These are phyloP conservation scores for Talaromyces sp. DNA, from an alignment of 2,329 filamentous ascomycete genomes.

Conservation along the genomic window DNA sequence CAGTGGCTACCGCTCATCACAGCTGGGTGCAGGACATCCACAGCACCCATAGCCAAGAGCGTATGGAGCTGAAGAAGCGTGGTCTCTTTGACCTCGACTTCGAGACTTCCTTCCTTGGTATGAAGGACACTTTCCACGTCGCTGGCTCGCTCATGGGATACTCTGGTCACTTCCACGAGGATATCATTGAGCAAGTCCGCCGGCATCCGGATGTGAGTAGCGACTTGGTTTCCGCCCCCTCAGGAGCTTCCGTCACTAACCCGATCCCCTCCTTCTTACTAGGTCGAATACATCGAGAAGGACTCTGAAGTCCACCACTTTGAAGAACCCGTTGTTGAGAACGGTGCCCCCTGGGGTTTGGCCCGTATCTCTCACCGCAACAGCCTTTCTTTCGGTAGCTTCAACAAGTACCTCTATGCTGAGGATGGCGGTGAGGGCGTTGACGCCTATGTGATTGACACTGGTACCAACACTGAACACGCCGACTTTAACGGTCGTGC, in stretches of 20 bases:
- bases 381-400: conserved; percentile 82
- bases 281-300: conserved; percentile 97
- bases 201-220: conserved; percentile 92
- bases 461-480: conserved; percentile 89
- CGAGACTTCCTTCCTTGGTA: conserved; percentile 71
- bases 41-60: conserved; percentile 64
- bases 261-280: conserved; percentile 7
- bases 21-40: conserved; percentile 90
- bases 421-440: conserved; percentile 92
- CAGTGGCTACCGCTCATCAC: conserved; percentile 75
- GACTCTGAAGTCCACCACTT: conserved; percentile 91
- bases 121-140: conserved; percentile 98
- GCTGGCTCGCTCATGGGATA: conserved; percentile 83
- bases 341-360: conserved; percentile 96
- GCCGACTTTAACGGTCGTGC: conserved; percentile 97
- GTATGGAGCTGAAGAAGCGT: conserved; percentile 89
- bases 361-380: conserved; percentile 96
- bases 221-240: neutral
- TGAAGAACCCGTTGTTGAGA: conserved; percentile 68
- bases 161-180: conserved; percentile 93
- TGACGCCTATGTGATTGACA: conserved; percentile 98
- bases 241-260: neutral
- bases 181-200: conserved; percentile 89
- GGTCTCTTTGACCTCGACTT: conserved; percentile 67
- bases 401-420: conserved; percentile 97